Evolutionary conservation across 2,329 filamentous ascomycete genomes (phyloP), one percentile per base, ranked within the genome.

Genomic region (Corinectria fuckeliana): DNA sequence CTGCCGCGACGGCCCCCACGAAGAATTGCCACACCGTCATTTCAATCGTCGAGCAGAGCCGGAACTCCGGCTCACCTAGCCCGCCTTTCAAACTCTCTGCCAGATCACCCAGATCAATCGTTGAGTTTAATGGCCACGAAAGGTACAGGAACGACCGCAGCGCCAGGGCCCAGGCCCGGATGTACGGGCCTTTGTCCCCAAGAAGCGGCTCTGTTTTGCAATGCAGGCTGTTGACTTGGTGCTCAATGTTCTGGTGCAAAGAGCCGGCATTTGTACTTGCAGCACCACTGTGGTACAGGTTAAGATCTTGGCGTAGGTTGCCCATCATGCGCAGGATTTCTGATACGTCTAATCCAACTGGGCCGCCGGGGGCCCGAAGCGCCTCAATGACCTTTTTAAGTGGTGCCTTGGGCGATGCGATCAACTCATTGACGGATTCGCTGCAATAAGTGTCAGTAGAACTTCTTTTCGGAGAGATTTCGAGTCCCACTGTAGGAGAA

Each of bases 1-100:
- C 51, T 0, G 59, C 39, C 3, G 67, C 67, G 16, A 55, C 54
- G 0, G 61, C 65, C 1, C 67, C 67, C 5, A 69, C 50, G 6
- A 69, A 69, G 6, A 66, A 49, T 9, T 69, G 63, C 65, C 65
- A 68, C 7, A 68, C 38, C 1, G 67, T 38, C 1, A 68, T 23
- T 6, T 66, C 53, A 10, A 60, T 50, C 1, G 67, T 63, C 3
- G 62, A 56, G 13, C 63, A 68, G 5, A 68, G 55, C 11, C 65
- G 61, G 4, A 62, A 41, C 5, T 57, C 38, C 1, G 67, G 65
- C 1, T 61, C 25, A 0, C 47, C 28, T 2, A 69, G 4, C 3
- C 28, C 20, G 14, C 9, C 9, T 8, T 36, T 66, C 2, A 69
- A 10, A 2, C 50, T 45, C 11, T 56, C 52, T 4, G 63, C 67